These are phyloP conservation scores for Russula foetens DNA, from an alignment of 768 basidiomycete species.

Conservation along the genomic window DNA sequence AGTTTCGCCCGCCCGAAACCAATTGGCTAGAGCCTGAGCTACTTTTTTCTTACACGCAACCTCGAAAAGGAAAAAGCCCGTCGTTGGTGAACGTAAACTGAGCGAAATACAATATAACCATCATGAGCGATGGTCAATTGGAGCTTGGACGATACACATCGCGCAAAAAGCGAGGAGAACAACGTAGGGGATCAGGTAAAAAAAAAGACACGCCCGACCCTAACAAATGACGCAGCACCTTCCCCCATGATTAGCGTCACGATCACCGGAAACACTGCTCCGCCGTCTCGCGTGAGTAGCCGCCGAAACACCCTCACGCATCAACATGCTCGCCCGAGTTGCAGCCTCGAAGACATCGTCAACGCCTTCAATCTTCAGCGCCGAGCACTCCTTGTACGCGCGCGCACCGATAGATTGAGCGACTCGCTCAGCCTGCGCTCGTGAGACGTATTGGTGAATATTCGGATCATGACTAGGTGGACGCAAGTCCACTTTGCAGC, in stretches of 20 bases:
- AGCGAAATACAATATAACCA: not conserved
- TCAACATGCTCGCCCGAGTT: conserved; percentile 92
- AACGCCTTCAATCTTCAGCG: conserved; percentile 83
- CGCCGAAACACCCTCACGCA: conserved; percentile 72
- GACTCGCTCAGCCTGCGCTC: conserved; percentile 72
- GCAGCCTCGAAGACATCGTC: conserved; percentile 98
- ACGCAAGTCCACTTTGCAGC: conserved; percentile 92
- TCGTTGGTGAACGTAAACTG: not conserved
- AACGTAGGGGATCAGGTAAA: not conserved
- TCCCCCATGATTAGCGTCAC: conserved; percentile 3
- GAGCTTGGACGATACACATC: conserved; percentile 3
- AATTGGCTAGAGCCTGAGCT: not conserved
- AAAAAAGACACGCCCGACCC: conserved; percentile 3
- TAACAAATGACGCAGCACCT: conserved; percentile 20
- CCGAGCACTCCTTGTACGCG: conserved; percentile 91
- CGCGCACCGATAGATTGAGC: conserved; percentile 83
- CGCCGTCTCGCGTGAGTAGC: conserved; percentile 32
- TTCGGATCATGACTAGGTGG: conserved; percentile 44
- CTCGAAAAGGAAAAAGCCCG: not conserved
- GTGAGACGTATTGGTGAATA: conserved; percentile 55
- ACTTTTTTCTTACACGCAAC: not conserved
- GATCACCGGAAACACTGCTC: conserved; percentile 20
- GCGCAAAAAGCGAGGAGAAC: not conserved
- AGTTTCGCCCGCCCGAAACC: not conserved
- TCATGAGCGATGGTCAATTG: not conserved